These are phyloP conservation scores for Ophidiomyces ophidiicola DNA, from an alignment of 2,329 filamentous ascomycete species.

Conservation along the genomic window DNA sequence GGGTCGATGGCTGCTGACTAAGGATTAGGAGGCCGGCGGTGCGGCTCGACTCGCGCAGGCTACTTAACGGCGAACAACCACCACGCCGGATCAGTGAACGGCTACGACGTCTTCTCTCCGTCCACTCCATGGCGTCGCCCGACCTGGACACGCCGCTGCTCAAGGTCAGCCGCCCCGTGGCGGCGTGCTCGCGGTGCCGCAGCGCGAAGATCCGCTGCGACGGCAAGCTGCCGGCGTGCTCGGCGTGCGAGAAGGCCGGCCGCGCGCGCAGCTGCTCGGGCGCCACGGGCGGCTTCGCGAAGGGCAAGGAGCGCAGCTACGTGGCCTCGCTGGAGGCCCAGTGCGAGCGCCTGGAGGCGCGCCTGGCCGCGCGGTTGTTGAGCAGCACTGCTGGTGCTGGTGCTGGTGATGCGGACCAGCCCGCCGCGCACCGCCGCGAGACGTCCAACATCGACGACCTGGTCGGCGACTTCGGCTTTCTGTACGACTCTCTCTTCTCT, in stretches of 20 bases:
- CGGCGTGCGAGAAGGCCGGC: slow-evolving; percentile 84
- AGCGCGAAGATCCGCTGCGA: slow-evolving; percentile 96
- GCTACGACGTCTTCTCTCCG: too few relatives aligned
- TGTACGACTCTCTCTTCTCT: slow-evolving; percentile 42
- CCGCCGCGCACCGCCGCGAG: slow-evolving; percentile 47
- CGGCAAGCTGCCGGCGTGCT: slow-evolving; percentile 88
- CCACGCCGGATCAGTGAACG: too few relatives aligned
- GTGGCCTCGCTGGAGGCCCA: slow-evolving; percentile 87
- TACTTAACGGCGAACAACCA: too few relatives aligned
- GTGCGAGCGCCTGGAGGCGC: slow-evolving; percentile 75
- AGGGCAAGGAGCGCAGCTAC: slow-evolving; percentile 93
- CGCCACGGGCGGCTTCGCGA: slow-evolving; percentile 88
- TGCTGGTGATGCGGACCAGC: neutral
- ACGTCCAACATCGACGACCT: slow-evolving; percentile 81
- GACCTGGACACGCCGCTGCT: slow-evolving; percentile 29
- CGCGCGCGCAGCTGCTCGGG: slow-evolving; percentile 79
- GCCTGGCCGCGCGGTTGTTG: slow-evolving; percentile 26
- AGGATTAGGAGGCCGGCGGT: too few relatives aligned
- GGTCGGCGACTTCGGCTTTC: slow-evolving; percentile 83
- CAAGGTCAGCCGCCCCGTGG: slow-evolving; percentile 62
- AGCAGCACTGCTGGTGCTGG: slow-evolving; percentile 30
- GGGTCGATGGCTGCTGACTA: too few relatives aligned
- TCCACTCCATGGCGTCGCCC: slow-evolving; percentile 5
- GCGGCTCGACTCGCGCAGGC: too few relatives aligned
- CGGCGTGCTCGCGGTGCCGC: slow-evolving; percentile 71